A percentile compares a stretch with the other conserved stretches of the same genome.
phyloP scores from a whole-genome alignment of 176 grass and related monocot species.

The Hyparrhenia diplandra region DNA sequence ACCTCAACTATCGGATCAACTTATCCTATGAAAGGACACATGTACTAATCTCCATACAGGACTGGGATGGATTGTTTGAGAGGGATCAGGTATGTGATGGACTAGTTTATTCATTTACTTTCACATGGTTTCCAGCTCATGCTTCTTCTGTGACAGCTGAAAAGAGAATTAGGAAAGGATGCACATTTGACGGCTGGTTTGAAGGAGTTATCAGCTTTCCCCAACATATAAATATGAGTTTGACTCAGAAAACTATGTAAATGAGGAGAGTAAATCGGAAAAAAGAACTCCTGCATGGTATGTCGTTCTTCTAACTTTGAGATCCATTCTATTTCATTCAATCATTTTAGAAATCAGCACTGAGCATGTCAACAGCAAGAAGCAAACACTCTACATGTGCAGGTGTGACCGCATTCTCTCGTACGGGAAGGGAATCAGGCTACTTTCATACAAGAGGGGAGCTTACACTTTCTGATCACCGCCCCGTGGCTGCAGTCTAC shows the following conservation, averaged over 20 bases:
- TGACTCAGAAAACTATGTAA: slow-evolving; percentile 62
- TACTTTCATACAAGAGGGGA: slow-evolving; percentile 64
- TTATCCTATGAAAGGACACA: slow-evolving; percentile 72
- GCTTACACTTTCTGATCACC: slow-evolving; percentile 76
- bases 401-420: slow-evolving; percentile 91
- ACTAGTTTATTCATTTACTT: not conserved
- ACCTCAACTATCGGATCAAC: slow-evolving; percentile 91
- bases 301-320: not conserved
- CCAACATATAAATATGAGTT: slow-evolving; percentile 94
- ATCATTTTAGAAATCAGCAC: not conserved
- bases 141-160: slow-evolving; percentile 51
- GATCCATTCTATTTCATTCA: slow-evolving; percentile 4
- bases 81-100: slow-evolving; percentile 64
- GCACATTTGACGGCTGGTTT: slow-evolving; percentile 72
- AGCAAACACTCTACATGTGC: not conserved
- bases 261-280: slow-evolving; percentile 42
- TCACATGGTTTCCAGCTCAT: slow-evolving; percentile 24
- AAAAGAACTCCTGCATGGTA: slow-evolving; percentile 19
- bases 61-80: slow-evolving; percentile 64
- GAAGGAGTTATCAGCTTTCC: slow-evolving; percentile 77
- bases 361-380: not conserved
- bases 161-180: slow-evolving; percentile 63
- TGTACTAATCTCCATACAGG: slow-evolving; percentile 61
- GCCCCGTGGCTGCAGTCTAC: slow-evolving; percentile 58
- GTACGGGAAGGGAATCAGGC: slow-evolving; percentile 61